Percentiles rank a stretch among this genome's conserved stretches.
phyloP scores from a whole-genome alignment of 108 stramenopile species.

The Epithemia pelagica region DNA sequence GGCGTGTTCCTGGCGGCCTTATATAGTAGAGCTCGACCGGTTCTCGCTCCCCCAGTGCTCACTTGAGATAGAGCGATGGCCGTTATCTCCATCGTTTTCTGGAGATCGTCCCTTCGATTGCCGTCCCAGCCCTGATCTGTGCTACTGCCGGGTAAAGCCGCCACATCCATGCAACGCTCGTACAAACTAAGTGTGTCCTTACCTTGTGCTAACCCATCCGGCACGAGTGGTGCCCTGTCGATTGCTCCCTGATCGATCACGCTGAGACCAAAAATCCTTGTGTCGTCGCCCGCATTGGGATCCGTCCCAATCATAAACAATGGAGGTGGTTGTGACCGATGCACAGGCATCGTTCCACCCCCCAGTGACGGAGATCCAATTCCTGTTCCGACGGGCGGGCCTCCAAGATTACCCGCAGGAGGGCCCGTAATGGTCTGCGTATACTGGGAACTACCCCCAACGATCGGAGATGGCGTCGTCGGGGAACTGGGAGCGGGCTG shows the following conservation, averaged over 20 bases:
- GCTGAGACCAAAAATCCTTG: background rate
- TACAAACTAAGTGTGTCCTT: background rate
- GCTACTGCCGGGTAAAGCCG: background rate
- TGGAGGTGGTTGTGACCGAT: too few species aligned
- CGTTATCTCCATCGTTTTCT: background rate
- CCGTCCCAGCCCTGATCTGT: background rate
- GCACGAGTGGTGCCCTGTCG: background rate
- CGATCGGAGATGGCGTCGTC: too few species aligned
- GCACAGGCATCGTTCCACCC: too few species aligned
- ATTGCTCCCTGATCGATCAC: background rate
- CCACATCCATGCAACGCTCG: background rate
- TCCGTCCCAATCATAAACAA: too few species aligned
- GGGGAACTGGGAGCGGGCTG: too few species aligned
- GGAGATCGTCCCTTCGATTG: background rate
- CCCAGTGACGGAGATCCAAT: too few species aligned
- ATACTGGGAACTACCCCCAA: too few species aligned
- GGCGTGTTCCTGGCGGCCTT: background rate
- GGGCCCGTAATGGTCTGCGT: too few species aligned
- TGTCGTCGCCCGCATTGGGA: too few species aligned
- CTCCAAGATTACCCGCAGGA: too few species aligned
- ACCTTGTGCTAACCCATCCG: background rate
- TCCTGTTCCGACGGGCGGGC: too few species aligned
- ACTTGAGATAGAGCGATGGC: background rate
- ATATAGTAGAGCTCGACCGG: background rate
- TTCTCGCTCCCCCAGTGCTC: background rate